Evolutionary conservation across 768 basidiomycete species (phyloP), one percentile per base, ranked within the genome.

Genomic region (Tulasnella sp.): DNA sequence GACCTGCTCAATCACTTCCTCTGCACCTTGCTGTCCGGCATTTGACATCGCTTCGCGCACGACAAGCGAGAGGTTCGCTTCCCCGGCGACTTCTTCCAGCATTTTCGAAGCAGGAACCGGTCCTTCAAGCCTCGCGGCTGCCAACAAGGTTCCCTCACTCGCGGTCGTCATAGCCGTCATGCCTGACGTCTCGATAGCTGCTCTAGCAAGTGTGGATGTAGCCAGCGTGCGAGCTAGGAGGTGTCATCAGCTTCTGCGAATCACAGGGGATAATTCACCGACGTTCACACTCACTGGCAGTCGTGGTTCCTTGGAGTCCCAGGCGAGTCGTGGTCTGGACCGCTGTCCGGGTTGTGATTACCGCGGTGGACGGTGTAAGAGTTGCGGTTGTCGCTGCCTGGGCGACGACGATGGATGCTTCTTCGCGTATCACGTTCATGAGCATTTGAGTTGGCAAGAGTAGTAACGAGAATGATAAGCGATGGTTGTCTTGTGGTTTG

Each of bases 371-470:
- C 22, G 35, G n/a, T 12, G 64, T 41, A 19, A 36, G 5, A 32
- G 64, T 36, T 5, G 64, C 64, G 17, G 64, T 22, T 35, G 64
- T n/a, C 2, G 64, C 64, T 32, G 41, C 32, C 36, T 69, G 67
- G 29, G 69, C 41, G 19, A 34, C 69, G 44, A 34, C 37, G 26
- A 47, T 40, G 36, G 47, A 26, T 37, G n/a, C 41, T 40, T 70
- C 69, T 70, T 70, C 69, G 41, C 44, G 44, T 16, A 70, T 22
- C 41, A 70, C 42, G 69, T 47, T 70, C 69, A 70, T 70, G 40
- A 52, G 22, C 64, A 59, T 59, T 29, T 66, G 26, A 62, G 62
- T 32, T 42, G 40, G 19, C 42, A 37, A 9, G 26, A 26, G 16
- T 22, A 26, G 52, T 59, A n/a, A n/a, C n/a, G n/a, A n/a, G 52